Percentiles rank a stretch among this genome's conserved stretches.
Evolutionary conservation across 352 stramenopile genomes (phyloP).

Genomic region (Phytopythium boreale): DNA sequence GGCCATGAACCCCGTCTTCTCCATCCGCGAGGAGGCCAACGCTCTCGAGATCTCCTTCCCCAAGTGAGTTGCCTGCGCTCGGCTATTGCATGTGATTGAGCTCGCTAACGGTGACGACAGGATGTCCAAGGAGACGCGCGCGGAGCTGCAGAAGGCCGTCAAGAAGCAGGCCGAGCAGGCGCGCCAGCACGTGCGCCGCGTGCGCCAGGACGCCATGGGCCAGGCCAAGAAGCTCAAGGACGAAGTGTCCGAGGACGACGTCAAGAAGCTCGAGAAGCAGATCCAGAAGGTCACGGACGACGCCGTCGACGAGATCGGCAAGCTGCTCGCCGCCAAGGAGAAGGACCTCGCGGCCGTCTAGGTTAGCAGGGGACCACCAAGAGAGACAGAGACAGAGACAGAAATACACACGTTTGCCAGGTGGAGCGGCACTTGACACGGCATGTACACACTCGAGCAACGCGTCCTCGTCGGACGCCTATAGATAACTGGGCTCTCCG

Average conservation of each 20-base stretch:
- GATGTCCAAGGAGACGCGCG: conserved; percentile 84
- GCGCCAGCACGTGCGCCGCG: conserved; percentile 78
- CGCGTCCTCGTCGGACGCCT: neutral
- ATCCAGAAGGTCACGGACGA: conserved; percentile 84
- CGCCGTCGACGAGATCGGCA: conserved; percentile 61
- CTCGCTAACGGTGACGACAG: conserved; percentile 20
- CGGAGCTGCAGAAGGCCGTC: conserved; percentile 67
- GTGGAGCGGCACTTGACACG: no score
- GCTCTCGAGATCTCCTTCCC: conserved; percentile 78
- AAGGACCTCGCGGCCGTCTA: conserved; percentile 73
- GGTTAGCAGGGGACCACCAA: neutral
- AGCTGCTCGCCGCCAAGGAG: conserved; percentile 73
- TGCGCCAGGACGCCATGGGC: conserved; percentile 85
- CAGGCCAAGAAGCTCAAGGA: conserved; percentile 83
- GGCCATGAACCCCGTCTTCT: conserved; percentile 72
- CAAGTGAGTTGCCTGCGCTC: conserved; percentile 41
- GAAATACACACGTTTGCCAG: no score
- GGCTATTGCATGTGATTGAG: neutral
- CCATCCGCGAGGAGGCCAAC: conserved; percentile 59
- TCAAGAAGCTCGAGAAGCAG: conserved; percentile 68
- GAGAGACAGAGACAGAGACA: no score
- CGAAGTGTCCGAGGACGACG: conserved; percentile 69
- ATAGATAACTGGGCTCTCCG: neutral
- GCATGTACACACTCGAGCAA: neutral
- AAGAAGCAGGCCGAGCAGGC: conserved; percentile 85